Conservation (phyloP, 768 basidiomycete species). For the Filobasidium floriforme region DNA sequence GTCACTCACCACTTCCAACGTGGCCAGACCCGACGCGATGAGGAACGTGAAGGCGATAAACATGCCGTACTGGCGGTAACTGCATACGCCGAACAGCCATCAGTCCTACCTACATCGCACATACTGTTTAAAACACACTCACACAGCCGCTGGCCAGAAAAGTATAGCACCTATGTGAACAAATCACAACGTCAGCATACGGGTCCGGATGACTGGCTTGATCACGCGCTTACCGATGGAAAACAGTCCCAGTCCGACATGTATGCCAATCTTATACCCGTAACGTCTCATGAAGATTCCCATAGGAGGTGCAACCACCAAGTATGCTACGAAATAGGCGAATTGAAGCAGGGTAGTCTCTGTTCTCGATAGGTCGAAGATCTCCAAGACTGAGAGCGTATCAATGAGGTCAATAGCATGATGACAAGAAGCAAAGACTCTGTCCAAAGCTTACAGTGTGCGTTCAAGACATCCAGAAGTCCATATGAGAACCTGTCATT, state of each 20-base stretch:
- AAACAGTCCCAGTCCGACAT: slow-evolving; percentile 28
- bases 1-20: background rate
- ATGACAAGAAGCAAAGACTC: background rate
- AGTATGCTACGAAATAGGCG: slow-evolving; percentile 25
- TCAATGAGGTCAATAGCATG: background rate
- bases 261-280: slow-evolving; percentile 32
- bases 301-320: slow-evolving; percentile 26
- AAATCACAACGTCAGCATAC: background rate
- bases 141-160: slow-evolving; percentile 29
- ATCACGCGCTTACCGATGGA: slow-evolving; percentile 1
- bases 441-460: slow-evolving; percentile 13
- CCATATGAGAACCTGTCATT: slow-evolving; percentile 16
- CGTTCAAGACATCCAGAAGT: slow-evolving; percentile 19
- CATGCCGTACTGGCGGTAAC: slow-evolving; percentile 19
- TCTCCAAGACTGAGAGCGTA: slow-evolving; percentile 12
- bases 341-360: slow-evolving; percentile 29
- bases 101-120: background rate
- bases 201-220: background rate
- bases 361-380: slow-evolving; percentile 23
- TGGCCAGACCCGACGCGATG: background rate
- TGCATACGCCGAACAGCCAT: background rate
- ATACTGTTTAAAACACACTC: background rate
- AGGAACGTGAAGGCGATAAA: slow-evolving; percentile 29
- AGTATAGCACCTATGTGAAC: slow-evolving; percentile 24
- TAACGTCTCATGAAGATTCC: slow-evolving; percentile 30